Percentiles rank a stretch among this genome's conserved stretches.
phyloP scores from a whole-genome alignment of 352 stramenopile species.

The Chrysophaeum taylorii region DNA sequence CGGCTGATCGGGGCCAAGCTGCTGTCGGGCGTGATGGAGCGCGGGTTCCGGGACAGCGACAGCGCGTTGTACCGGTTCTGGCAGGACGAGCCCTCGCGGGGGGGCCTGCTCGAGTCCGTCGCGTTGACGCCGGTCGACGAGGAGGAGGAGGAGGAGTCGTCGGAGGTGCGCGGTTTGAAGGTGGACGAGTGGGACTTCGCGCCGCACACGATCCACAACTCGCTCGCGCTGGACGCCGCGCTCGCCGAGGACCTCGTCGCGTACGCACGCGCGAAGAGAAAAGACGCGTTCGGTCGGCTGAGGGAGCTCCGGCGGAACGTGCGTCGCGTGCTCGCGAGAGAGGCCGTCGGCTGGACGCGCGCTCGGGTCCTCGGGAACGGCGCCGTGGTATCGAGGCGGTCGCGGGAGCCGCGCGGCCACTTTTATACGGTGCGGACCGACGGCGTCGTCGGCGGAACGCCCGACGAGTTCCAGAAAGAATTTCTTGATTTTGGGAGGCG shows the following conservation, averaged over 20 bases:
- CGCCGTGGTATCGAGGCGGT: not conserved
- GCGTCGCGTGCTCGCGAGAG: not conserved
- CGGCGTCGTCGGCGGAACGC: not conserved
- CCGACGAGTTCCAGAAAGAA: not conserved
- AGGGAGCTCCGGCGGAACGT: slow-evolving; percentile 1
- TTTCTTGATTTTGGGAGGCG: slow-evolving; percentile 17
- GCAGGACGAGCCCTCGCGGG: slow-evolving; percentile 4
- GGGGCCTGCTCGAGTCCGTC: not conserved
- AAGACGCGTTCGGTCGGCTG: not conserved
- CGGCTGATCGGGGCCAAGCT: slow-evolving; percentile 10
- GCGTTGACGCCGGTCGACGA: not conserved
- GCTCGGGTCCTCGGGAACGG: not conserved
- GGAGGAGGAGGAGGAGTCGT: not conserved
- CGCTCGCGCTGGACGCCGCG: slow-evolving; percentile 21
- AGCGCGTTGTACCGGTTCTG: slow-evolving; percentile 21
- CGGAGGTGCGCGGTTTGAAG: not conserved
- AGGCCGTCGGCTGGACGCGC: not conserved
- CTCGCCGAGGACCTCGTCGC: slow-evolving; percentile 18
- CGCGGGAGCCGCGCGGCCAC: slow-evolving; percentile 6
- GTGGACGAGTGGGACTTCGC: slow-evolving; percentile 14
- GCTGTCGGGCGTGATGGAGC: slow-evolving; percentile 11
- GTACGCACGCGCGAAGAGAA: not conserved
- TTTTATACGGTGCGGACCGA: slow-evolving; percentile 13
- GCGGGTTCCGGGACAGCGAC: slow-evolving; percentile 12
- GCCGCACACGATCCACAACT: slow-evolving; percentile 26